Evolutionary conservation across 2,329 filamentous ascomycete species (phyloP), one percentile per base, ranked within the genome.

Genomic region (Dryadomyces quercus-mongolicae): DNA sequence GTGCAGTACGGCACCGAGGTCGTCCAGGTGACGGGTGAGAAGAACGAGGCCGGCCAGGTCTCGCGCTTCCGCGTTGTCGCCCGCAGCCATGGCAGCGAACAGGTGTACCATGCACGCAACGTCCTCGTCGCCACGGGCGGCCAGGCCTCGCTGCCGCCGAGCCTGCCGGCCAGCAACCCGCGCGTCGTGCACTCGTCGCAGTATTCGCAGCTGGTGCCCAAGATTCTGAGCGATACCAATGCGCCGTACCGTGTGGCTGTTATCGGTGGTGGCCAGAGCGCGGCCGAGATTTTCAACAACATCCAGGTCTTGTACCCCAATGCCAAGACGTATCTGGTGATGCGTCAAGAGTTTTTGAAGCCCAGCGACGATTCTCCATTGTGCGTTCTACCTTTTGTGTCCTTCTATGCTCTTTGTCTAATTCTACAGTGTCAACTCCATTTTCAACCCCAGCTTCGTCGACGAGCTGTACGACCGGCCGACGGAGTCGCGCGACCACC

Each of bases 331-430:
- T 80, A 75, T 40, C 71, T 98, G 55, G 73, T 96, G 56, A 92
- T 95, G 75, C 84, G 88, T 61, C 84, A 85, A 45, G 81, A 89
- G 59, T 90, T 92, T 55, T 71, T 98, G 57, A 83, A 86, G 62
- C 92, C 92, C 1, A 95, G 89, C 65, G 92, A 98, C 65, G 93
- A 97, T 68, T 95, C 89, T 53, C 93, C 92, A 18, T 97, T 97
- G 87, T 91, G 74, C 74, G 86, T 77, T 2, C 34, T n/a, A 21
- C 44, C 47, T 44, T 22, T 51, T 49, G 15, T 40, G 22, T 43
- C 15, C 18, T n/a, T 43, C 36, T 46, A 21, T 25, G 36, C 36
- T 51, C 49, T 16, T 51, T 40, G 52, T 58, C 56, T 54, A 43
- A 22, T 18, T 18, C 42, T 10, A 10, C 36, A 91, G 87, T 63